phyloP scores from a whole-genome alignment of 1,284 basidiomycete genomes.

The Melampsora larici-populina region DNA sequence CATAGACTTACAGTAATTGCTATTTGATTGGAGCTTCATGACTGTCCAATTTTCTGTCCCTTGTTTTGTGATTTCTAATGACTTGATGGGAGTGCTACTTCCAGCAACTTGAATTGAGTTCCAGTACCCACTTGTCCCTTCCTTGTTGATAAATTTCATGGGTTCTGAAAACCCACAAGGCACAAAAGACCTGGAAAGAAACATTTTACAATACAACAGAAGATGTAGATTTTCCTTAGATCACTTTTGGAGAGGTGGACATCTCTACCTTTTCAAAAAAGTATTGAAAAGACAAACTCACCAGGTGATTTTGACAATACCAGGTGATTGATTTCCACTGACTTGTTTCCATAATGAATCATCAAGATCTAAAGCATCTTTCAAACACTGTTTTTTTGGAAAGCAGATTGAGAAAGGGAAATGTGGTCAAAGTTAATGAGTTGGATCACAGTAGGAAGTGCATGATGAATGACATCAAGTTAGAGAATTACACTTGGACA shows the following conservation, averaged over 20 bases:
- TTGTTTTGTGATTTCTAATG: background rate
- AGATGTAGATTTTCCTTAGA: too few relatives aligned
- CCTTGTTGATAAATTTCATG: slow-evolving; percentile 18
- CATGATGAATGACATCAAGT: too few relatives aligned
- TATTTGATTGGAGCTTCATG: background rate
- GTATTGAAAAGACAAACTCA: background rate
- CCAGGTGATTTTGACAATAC: slow-evolving; percentile 10
- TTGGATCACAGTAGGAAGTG: background rate
- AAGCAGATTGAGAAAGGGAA: too few relatives aligned
- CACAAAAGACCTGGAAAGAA: slow-evolving; percentile 14
- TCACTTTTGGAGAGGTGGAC: too few relatives aligned
- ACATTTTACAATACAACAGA: too few relatives aligned
- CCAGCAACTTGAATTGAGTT: slow-evolving; percentile 19
- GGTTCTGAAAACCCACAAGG: slow-evolving; percentile 16
- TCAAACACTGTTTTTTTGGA: background rate
- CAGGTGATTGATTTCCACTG: background rate
- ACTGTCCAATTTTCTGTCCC: background rate
- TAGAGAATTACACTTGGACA: slow-evolving; percentile 28
- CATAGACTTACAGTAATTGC: slow-evolving; percentile 19
- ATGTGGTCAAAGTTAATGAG: background rate
- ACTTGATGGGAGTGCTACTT: slow-evolving; percentile 1
- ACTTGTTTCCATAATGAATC: slow-evolving; percentile 11
- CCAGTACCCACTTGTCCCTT: slow-evolving; percentile 1
- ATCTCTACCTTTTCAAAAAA: too few relatives aligned
- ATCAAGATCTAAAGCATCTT: slow-evolving; percentile 16